phyloP scores from a whole-genome alignment of 805 yeast genomes.

The Pichia thaimueangensis region DNA sequence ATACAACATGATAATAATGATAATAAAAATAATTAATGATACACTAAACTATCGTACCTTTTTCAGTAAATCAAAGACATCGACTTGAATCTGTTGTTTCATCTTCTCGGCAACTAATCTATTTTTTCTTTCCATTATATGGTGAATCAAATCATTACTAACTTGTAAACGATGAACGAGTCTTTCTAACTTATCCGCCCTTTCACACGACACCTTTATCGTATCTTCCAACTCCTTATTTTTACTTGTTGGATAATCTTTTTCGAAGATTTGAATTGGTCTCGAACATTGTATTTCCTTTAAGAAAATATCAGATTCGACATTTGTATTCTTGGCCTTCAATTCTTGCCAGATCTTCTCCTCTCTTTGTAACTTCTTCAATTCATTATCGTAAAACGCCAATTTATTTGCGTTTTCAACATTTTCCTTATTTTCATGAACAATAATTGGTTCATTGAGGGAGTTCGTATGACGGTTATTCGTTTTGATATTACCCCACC shows the following conservation, averaged over 20 bases:
- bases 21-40: too few relatives aligned
- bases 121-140: conserved; percentile 19
- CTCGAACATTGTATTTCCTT: background rate
- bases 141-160: conserved; percentile 19
- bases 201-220: background rate
- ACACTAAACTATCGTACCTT: conserved; percentile 30
- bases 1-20: too few relatives aligned
- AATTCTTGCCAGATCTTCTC: conserved; percentile 37
- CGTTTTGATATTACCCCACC: conserved; percentile 47
- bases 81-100: conserved; percentile 22
- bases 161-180: conserved; percentile 27
- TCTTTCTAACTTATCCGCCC: conserved; percentile 28
- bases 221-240: conserved; percentile 11
- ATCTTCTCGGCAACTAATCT: conserved; percentile 9
- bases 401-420: conserved; percentile 43
- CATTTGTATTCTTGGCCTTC: conserved; percentile 4
- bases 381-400: conserved; percentile 38
- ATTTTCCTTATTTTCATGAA: conserved; percentile 58
- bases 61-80: conserved; percentile 29
- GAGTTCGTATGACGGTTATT: conserved; percentile 16
- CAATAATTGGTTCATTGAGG: conserved; percentile 23
- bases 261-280: conserved; percentile 5
- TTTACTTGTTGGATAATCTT: background rate
- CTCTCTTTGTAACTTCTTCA: conserved; percentile 40
- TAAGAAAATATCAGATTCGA: background rate